Conservation (phyloP, 2,329 filamentous ascomycete genomes). For the Grosmannia serpens region DNA sequence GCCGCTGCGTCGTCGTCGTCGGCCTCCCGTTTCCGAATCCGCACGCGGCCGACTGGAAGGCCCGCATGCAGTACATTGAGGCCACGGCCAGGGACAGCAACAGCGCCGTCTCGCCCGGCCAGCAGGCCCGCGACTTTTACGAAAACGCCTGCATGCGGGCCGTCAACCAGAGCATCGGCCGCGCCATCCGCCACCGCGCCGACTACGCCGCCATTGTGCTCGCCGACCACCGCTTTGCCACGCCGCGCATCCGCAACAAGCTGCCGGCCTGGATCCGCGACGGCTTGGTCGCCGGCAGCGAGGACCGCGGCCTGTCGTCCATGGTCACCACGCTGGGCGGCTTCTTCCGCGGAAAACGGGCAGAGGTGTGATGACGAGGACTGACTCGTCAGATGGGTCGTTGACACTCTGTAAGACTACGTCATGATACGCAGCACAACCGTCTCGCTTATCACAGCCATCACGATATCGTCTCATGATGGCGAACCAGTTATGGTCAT, state of each 20-base stretch:
- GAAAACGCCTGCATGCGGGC: constrained; percentile 94
- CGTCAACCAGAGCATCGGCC: constrained; percentile 91
- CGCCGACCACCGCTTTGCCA: constrained; percentile 69
- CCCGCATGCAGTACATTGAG: constrained; percentile 80
- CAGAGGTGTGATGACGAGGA: neutral
- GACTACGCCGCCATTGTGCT: constrained; percentile 90
- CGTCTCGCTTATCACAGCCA: no score
- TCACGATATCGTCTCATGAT: no score
- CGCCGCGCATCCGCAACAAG: constrained; percentile 61
- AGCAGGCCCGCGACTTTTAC: constrained; percentile 63
- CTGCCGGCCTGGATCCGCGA: constrained; percentile 80
- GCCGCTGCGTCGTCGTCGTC: constrained; percentile 81
- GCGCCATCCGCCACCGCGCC: constrained; percentile 75
- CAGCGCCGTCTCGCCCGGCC: constrained; percentile 21
- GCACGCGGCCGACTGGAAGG: constrained; percentile 82
- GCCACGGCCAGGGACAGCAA: constrained; percentile 8
- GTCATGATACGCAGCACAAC: no score
- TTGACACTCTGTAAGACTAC: no score
- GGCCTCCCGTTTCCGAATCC: constrained; percentile 90
- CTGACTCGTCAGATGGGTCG: no score
- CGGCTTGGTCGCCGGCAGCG: constrained; percentile 44
- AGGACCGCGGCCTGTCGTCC: constrained; percentile 39
- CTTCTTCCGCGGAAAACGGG: constrained; percentile 46
- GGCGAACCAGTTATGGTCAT: no score
- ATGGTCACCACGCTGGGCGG: constrained; percentile 45